These are phyloP conservation scores for Cryptococcus sp. DNA, from an alignment of 1,284 basidiomycete genomes.

Conservation along the genomic window DNA sequence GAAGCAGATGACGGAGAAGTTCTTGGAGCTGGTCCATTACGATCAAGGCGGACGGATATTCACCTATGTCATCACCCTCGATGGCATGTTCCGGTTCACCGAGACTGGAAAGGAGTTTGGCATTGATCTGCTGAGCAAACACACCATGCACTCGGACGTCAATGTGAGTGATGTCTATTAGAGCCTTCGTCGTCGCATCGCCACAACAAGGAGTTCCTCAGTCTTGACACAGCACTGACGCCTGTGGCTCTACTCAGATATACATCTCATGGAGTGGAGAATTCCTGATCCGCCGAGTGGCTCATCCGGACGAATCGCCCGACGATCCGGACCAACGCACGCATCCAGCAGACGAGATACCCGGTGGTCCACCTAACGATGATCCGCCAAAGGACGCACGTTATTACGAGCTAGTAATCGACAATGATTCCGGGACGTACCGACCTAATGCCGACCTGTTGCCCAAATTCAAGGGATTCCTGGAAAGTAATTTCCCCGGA, in stretches of 20 bases:
- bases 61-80: slow-evolving; percentile 59
- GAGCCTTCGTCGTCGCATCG: neutral
- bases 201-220: neutral
- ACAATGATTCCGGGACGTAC: slow-evolving; percentile 61
- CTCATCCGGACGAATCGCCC: slow-evolving; percentile 36
- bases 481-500: slow-evolving; percentile 68
- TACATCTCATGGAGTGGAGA: slow-evolving; percentile 50
- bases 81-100: slow-evolving; percentile 58
- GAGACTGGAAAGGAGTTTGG: slow-evolving; percentile 60
- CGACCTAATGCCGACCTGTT: slow-evolving; percentile 56
- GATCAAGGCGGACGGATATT: slow-evolving; percentile 56
- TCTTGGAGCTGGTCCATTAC: slow-evolving; percentile 56
- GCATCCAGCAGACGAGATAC: slow-evolving; percentile 43
- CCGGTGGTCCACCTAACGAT: slow-evolving; percentile 31
- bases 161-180: slow-evolving; percentile 34
- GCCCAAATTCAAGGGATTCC: slow-evolving; percentile 52
- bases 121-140: slow-evolving; percentile 59
- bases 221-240: neutral
- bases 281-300: slow-evolving; percentile 42
- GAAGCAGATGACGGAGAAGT: slow-evolving; percentile 52
- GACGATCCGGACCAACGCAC: slow-evolving; percentile 32
- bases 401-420: slow-evolving; percentile 59
- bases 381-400: slow-evolving; percentile 41
- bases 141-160: slow-evolving; percentile 61
- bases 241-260: slow-evolving; percentile 19